These are phyloP conservation scores for Collybia sp. DNA, from an alignment of 768 basidiomycete species.

Conservation along the genomic window DNA sequence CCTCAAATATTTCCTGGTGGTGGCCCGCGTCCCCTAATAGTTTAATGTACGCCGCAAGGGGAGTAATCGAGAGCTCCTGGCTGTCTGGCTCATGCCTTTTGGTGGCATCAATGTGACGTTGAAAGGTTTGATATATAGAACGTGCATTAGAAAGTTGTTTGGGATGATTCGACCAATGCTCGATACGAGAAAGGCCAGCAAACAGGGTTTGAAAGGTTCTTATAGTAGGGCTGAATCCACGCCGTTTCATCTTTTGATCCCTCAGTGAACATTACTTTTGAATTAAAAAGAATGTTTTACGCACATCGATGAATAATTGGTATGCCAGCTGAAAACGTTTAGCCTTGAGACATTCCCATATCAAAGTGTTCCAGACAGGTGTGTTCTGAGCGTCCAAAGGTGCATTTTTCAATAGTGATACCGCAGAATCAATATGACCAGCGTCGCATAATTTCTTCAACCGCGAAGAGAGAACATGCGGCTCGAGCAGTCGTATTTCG, in stretches of 20 bases:
- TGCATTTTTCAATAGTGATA: slow-evolving; percentile 59
- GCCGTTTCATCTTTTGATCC: slow-evolving; percentile 74
- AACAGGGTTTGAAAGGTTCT: slow-evolving; percentile 71
- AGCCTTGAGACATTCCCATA: slow-evolving; percentile 57
- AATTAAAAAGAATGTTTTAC: slow-evolving; percentile 11
- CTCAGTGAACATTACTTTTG: slow-evolving; percentile 3
- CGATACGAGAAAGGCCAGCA: slow-evolving; percentile 54
- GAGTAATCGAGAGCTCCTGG: slow-evolving; percentile 41
- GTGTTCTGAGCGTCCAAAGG: slow-evolving; percentile 74
- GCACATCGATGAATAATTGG: slow-evolving; percentile 65
- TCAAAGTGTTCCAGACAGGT: slow-evolving; percentile 76
- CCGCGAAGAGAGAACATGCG: slow-evolving; percentile 56
- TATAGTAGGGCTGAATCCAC: slow-evolving; percentile 66
- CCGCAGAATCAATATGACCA: slow-evolving; percentile 57
- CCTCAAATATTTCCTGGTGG: slow-evolving; percentile 69
- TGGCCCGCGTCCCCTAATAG: slow-evolving; percentile 57
- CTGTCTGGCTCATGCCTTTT: slow-evolving; percentile 43
- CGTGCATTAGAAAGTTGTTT: slow-evolving; percentile 63
- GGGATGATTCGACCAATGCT: slow-evolving; percentile 51
- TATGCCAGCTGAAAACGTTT: slow-evolving; percentile 56
- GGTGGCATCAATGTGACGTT: slow-evolving; percentile 43
- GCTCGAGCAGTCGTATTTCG: slow-evolving; percentile 44
- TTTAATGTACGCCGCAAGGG: slow-evolving; percentile 59
- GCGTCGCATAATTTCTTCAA: slow-evolving; percentile 52
- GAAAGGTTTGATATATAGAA: slow-evolving; percentile 54